Conservation (phyloP, 2,329 filamentous ascomycete genomes). For the Lasiodiplodia sp. region DNA sequence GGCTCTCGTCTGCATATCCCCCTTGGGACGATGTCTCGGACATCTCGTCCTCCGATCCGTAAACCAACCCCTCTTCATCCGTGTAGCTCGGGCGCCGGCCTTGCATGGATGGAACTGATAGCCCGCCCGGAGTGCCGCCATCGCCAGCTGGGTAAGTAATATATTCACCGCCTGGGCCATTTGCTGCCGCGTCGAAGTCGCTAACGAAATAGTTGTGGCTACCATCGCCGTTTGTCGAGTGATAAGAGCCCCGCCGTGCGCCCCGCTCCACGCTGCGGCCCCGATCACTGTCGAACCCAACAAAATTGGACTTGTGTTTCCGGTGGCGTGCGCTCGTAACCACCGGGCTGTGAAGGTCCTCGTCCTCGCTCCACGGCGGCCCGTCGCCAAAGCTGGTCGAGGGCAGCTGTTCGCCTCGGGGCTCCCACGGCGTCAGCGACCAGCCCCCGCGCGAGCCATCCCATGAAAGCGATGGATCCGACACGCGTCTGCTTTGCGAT, state of each 20-base stretch:
- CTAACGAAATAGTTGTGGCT: slow-evolving; percentile 78
- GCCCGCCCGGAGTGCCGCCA: neutral
- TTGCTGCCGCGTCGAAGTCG: slow-evolving; percentile 69
- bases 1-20: slow-evolving; percentile 70
- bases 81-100: slow-evolving; percentile 56
- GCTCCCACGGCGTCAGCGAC: slow-evolving; percentile 63
- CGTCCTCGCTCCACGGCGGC: slow-evolving; percentile 93
- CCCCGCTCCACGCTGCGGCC: slow-evolving; percentile 36
- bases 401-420: slow-evolving; percentile 71
- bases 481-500: slow-evolving; percentile 71
- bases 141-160: slow-evolving; percentile 68
- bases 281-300: slow-evolving; percentile 47
- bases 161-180: slow-evolving; percentile 80
- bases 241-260: slow-evolving; percentile 58
- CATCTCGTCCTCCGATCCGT: slow-evolving; percentile 50
- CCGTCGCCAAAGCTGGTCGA: slow-evolving; percentile 82
- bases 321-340: slow-evolving; percentile 85
- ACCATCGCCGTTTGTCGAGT: slow-evolving; percentile 68
- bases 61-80: slow-evolving; percentile 49
- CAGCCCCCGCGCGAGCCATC: slow-evolving; percentile 69
- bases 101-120: slow-evolving; percentile 47
- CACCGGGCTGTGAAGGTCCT: slow-evolving; percentile 88
- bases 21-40: slow-evolving; percentile 28
- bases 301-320: slow-evolving; percentile 70
- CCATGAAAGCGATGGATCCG: slow-evolving; percentile 79